Evolutionary conservation across 352 stramenopile genomes (phyloP).

Genomic region (Phytopythium kandeliae): DNA sequence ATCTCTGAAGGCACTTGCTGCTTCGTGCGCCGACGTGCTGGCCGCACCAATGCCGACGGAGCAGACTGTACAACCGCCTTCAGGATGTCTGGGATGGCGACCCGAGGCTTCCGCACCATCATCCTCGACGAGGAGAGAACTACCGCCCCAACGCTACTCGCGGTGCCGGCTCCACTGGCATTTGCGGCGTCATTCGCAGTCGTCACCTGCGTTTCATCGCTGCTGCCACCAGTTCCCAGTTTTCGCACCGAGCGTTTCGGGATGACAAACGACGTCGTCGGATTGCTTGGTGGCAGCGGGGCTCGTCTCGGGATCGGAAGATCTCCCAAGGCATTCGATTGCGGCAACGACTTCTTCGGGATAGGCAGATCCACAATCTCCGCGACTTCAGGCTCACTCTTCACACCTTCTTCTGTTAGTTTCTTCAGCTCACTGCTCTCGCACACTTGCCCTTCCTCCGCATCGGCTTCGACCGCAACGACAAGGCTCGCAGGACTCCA

Average conservation of each 20-base stretch:
- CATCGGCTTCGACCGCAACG: neutral
- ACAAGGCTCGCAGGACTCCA: neutral
- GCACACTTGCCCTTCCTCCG: neutral
- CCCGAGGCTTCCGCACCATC: constrained; percentile 4
- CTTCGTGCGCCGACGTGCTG: constrained; percentile 5
- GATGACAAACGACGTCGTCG: constrained; percentile 4
- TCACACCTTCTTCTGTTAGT: neutral
- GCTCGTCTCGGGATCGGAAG: neutral
- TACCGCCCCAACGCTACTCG: neutral
- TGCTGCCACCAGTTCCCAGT: neutral
- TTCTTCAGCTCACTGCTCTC: neutral
- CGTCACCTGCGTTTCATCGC: neutral
- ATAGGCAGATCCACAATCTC: neutral
- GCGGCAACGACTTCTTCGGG: constrained; percentile 4
- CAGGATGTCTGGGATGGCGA: constrained; percentile 1
- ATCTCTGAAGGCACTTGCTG: constrained; percentile 2
- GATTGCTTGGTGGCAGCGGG: neutral
- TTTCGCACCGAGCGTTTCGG: constrained; percentile 5
- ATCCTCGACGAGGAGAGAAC: neutral
- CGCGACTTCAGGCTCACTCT: neutral
- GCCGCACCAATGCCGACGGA: neutral
- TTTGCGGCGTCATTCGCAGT: neutral
- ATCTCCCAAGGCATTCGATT: neutral
- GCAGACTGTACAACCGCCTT: constrained; percentile 1
- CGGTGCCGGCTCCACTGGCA: too few species aligned